These are phyloP conservation scores for Apiospora phragmitis DNA, from an alignment of 2,329 filamentous ascomycete genomes.

Conservation along the genomic window DNA sequence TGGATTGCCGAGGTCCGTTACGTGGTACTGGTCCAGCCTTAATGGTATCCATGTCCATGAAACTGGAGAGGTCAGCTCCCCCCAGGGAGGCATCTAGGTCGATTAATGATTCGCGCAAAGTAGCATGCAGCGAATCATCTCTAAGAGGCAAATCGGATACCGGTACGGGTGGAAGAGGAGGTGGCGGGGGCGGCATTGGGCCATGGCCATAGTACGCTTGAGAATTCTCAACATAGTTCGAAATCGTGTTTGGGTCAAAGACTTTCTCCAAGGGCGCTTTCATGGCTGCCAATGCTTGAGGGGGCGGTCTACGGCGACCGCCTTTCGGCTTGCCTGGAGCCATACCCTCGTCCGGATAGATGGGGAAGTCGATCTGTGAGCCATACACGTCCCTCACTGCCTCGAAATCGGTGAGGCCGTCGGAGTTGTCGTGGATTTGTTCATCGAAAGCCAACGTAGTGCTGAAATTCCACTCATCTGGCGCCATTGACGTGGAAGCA, in stretches of 20 bases:
- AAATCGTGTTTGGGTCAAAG: conserved; percentile 66
- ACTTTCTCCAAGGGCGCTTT: conserved; percentile 64
- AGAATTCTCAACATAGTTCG: conserved; percentile 65
- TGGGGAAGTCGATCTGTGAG: conserved; percentile 54
- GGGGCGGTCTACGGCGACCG: conserved; percentile 53
- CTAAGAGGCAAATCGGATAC: conserved; percentile 60
- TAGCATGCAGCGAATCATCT: conserved; percentile 52
- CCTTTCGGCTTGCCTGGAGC: conserved; percentile 54
- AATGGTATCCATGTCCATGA: conserved; percentile 63
- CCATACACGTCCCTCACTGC: conserved; percentile 64
- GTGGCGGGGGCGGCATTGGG: conserved; percentile 34
- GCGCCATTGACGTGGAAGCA: conserved; percentile 47
- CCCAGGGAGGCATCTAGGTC: conserved; percentile 63
- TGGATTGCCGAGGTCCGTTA: conserved; percentile 42
- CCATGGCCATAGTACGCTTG: conserved; percentile 57
- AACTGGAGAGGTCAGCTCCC: conserved; percentile 56
- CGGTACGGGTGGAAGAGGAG: conserved; percentile 28
- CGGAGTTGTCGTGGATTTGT: conserved; percentile 52
- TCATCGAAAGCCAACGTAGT: conserved; percentile 66
- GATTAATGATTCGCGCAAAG: conserved; percentile 64
- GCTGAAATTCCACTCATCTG: conserved; percentile 69
- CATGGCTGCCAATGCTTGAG: conserved; percentile 57
- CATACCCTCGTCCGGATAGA: conserved; percentile 48
- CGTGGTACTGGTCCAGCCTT: conserved; percentile 35
- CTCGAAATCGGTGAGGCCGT: conserved; percentile 44